Base-by-base conservation (phyloP, 805 yeast species). In the Ogataea neopini region DNA sequence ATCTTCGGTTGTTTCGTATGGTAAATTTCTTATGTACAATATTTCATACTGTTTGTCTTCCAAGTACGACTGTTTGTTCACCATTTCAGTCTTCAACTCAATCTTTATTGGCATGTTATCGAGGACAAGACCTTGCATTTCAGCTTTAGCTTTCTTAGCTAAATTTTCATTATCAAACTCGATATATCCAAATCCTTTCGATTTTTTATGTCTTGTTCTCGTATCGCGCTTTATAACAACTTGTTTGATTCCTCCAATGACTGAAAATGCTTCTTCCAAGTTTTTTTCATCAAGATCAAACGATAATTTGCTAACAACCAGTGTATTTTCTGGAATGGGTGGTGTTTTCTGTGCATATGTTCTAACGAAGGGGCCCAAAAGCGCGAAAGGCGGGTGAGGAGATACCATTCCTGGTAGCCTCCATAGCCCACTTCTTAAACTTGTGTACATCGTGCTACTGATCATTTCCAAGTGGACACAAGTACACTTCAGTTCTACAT, bases 121-220 rank as follows among this genome's bases (percentile, higher is more conserved):
- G 7, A 65, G 36, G 26, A 63, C 67, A 30, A 55, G 49, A 3
- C 69, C 66, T 40, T 64, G 67, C 68, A 65, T 62, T 44, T 65
- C 67, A 3, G 48, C 47, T 11, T 48, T 46, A 3, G 68, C 67
- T 19, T 57, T 47, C 8, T 52, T 44, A 13, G 68, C 68, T 14
- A 48, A 41, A 18, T 42, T 29, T 32, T 48, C 46, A 14, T 49
- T 48, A 28, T 50, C 52, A 40, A 61, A 64, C 30, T 57, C 57
- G 5, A 63, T 51, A 15, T 44, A 37, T 1, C 67, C 68, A 41
- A 51, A 41, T 0, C 69, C 68, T 33, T 51, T 56, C 1, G 63
- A 54, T 23, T 51, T 50, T 11, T 42, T 45, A 17, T 23, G 43
- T 30, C 22, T 40, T 13, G 54, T 48, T 11, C 48, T 49, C 19